Base-by-base conservation (phyloP, 1,284 basidiomycete species). In the Anthracocystis panici-leucophaei region DNA sequence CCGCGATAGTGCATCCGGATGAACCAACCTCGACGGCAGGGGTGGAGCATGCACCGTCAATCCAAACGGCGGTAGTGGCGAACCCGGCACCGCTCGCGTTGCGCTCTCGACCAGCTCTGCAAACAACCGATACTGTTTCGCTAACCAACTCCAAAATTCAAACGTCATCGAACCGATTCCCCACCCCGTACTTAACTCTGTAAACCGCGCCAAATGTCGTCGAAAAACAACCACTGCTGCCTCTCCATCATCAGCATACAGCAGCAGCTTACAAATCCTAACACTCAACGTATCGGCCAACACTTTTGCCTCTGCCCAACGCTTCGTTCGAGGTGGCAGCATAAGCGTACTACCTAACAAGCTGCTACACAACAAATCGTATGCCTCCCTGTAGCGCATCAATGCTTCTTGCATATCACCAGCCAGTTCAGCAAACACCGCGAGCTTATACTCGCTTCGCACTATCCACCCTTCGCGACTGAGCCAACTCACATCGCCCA, bases 281-380 rank as follows among this genome's bases (percentile, higher is more conserved):
- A 85, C 33, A 41, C 60, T 65, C 10, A 85, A 65, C 16, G 81
- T 80, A 33, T 99, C 96, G 0, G 93, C 93, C 2, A 99, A 88
- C 2, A 98, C 96, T 83, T 97, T 97, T 1, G 95, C 96, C 86
- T 99, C 96, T 4, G 96, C 95, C 95, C 96, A 98, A 31, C 96
- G 89, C 84, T 98, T 98, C 0, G 95, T 97, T 3, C 95, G 89
- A 5, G 96, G 95, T 0, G 93, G 93, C 5, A 97, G 85, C 58
- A 93, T 91, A 0, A 90, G 90, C 4, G 92, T 92, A 4, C 93
- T 93, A 0, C 91, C 90, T 16, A 84, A 54, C 14, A 80, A 53
- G 31, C 58, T 63, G 41, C 45, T 65, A 55, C 75, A 65, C 42
- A 67, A 57, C 45, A 67, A 23, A 27, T 67, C 63, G 68, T 78